Base-by-base conservation (phyloP, 73 alveolate species). In the Paramecium biaurelia region DNA sequence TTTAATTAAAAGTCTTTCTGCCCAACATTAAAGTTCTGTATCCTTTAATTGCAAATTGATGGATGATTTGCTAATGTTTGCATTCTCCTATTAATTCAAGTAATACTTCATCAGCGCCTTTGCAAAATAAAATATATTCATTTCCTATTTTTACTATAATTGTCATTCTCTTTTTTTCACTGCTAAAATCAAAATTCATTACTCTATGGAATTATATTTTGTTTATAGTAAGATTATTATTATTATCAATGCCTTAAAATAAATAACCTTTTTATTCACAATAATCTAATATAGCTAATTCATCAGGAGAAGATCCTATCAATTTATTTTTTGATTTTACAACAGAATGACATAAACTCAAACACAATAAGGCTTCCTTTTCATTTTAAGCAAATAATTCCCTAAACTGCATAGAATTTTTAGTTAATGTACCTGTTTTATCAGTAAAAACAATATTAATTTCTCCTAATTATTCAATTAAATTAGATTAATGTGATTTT, bases 361-460 rank as follows among this genome's bases (percentile, higher is more conserved):
- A 32, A 35, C 94, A 89, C n/a, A 89, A 41, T 92, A 95, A 88
- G 70, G 84, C 96, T 68, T 85, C 95, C 43, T 67, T 93, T 84
- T 57, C 94, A 42, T 70, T 89, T 18, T 23, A 41, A 34, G 87
- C 35, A 53, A 72, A 63, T 2, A 93, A 42, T 10, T 85, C 93
- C 92, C 96, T 93, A 85, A 96, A 93, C 43, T 92, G 67, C 94
- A 96, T 94, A 28, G 88, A 92, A 92, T 98, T 97, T 89, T 95
- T 89, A 4, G 99, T 98, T 70, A 98, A 92, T 41, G 99, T 98
- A 9, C 99, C 99, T 2, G 99, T 98, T 93, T 98, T 98, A 95
- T 98, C 99, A 37, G 99, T 95, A 84, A 98, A 97, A 45, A 98
- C 96, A 79, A 95, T 96, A 85, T 96, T 95, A 1, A 98, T 95